Evolutionary conservation across 2,329 filamentous ascomycete species (phyloP), one percentile per base, ranked within the genome.

Genomic region (Colletotrichum sp.): DNA sequence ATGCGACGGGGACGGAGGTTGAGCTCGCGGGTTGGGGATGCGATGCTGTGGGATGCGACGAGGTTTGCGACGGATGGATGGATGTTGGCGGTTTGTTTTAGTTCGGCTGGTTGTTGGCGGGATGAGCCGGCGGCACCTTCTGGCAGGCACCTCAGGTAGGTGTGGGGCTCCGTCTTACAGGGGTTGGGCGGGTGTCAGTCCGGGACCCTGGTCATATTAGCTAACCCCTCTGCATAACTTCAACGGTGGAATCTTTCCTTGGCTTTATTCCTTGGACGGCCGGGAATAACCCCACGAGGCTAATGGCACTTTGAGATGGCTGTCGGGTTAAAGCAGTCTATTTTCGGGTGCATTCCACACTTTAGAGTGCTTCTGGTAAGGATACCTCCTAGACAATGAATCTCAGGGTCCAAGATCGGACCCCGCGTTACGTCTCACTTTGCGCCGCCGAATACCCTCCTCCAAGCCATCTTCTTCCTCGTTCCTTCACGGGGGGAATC

Each of bases 381-480:
- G n/a, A 55, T 72, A 32, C 22, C 25, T 28, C 30, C n/a, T 34
- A 52, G 39, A 60, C 44, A 44, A 22, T 52, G 55, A 48, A 34
- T 6, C n/a, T 44, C 44, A 68, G 25, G 60, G 22, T 59, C 27
- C 19, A 12, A 16, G 3, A 32, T 30, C 59, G 30, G n/a, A 22
- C 59, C 59, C 30, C 19, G 28, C 30, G 59, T 22, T 34, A 15
- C 11, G 15, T 22, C 8, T 74, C 52, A 69, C 60, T 73, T 77
- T n/a, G 72, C 77, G 22, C 68, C 60, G 22, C 68, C 60, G 22
- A 78, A 78, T 25, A 77, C 25, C 39, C 66, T 77, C 60, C 59
- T 70, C 64, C 77, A 52, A 32, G 52, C 48, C 7, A 55, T 65
- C 34, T 65, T 68, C 61, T 36, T 75, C 55, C 25, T 75, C 9